A percentile compares a stretch with the other conserved stretches of the same genome.
phyloP scores from a whole-genome alignment of 495 filamentous ascomycete species.

The Elaphomyces granulatus region DNA sequence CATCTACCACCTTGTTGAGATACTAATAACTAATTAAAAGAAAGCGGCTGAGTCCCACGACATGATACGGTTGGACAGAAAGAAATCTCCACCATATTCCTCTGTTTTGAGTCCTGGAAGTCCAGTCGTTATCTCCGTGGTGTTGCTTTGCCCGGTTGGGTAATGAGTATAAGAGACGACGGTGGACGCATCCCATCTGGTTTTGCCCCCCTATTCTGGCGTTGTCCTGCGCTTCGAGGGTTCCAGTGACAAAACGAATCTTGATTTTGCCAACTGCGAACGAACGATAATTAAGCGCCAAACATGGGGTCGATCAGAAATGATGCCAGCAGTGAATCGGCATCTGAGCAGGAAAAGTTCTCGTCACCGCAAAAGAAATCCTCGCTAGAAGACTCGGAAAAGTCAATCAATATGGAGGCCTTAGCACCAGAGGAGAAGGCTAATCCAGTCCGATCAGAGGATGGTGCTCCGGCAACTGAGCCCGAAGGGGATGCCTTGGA shows the following conservation, averaged over 20 bases:
- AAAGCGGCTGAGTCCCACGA: too few relatives aligned
- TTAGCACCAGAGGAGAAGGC: not conserved
- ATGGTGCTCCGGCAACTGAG: not conserved
- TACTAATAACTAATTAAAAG: not conserved
- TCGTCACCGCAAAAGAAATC: not conserved
- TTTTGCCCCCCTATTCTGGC: not conserved
- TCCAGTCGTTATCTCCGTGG: too few relatives aligned
- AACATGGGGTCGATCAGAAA: slow-evolving; percentile 2
- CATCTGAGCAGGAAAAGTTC: not conserved
- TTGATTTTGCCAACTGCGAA: too few relatives aligned
- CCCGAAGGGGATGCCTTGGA: slow-evolving; percentile 17
- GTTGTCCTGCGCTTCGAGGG: not conserved
- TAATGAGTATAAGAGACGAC: too few relatives aligned
- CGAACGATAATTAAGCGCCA: too few relatives aligned
- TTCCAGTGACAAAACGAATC: not conserved
- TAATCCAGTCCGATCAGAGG: not conserved
- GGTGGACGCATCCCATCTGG: too few relatives aligned
- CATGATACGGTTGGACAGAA: too few relatives aligned
- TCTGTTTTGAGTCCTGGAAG: too few relatives aligned
- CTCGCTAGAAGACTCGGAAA: slow-evolving; percentile 4
- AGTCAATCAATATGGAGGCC: slow-evolving; percentile 1
- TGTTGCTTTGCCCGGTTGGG: too few relatives aligned
- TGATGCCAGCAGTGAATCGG: slow-evolving; percentile 12
- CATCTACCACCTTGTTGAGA: not conserved
- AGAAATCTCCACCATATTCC: too few relatives aligned